Conservation (phyloP, 2,329 filamentous ascomycete species). For the Aspergillus pseudotamarii region DNA sequence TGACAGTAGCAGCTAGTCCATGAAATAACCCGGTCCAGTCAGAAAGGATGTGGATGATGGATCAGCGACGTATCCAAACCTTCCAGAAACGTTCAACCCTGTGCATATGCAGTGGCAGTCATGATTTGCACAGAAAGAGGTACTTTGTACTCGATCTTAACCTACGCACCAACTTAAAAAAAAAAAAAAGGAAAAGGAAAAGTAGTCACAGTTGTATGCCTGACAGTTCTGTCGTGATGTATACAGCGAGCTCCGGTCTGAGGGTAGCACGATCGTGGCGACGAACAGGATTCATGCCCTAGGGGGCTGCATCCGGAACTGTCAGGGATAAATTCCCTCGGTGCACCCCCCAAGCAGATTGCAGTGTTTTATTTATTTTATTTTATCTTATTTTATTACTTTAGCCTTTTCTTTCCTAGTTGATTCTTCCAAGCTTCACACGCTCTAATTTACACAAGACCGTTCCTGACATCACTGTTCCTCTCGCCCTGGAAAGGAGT, state of each 20-base stretch:
- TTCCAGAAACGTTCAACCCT: slow-evolving; percentile 6
- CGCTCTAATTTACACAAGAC: background rate
- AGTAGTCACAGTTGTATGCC: too few species aligned
- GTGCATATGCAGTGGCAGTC: slow-evolving; percentile 7
- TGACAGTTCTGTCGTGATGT: background rate
- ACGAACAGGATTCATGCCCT: background rate
- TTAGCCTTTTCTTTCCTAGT: background rate
- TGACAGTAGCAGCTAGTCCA: slow-evolving; percentile 7
- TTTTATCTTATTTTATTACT: background rate
- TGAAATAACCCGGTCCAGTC: slow-evolving; percentile 14
- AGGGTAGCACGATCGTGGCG: background rate
- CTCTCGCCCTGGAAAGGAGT: slow-evolving; percentile 1
- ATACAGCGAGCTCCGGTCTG: background rate
- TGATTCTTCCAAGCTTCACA: too few species aligned
- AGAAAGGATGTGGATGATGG: slow-evolving; percentile 10
- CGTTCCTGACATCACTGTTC: slow-evolving; percentile 1
- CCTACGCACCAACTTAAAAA: too few species aligned
- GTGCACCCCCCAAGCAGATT: slow-evolving; percentile 5
- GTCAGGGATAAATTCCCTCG: slow-evolving; percentile 9
- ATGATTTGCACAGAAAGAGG: slow-evolving; percentile 4
- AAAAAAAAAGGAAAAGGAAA: too few species aligned
- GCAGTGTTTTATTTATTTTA: background rate
- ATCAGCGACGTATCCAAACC: slow-evolving; percentile 22
- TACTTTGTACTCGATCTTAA: background rate
- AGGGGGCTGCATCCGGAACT: slow-evolving; percentile 10